Percentiles rank a stretch among this genome's conserved stretches.
phyloP scores from a whole-genome alignment of 768 basidiomycete species.

The Calvatia gigantea region DNA sequence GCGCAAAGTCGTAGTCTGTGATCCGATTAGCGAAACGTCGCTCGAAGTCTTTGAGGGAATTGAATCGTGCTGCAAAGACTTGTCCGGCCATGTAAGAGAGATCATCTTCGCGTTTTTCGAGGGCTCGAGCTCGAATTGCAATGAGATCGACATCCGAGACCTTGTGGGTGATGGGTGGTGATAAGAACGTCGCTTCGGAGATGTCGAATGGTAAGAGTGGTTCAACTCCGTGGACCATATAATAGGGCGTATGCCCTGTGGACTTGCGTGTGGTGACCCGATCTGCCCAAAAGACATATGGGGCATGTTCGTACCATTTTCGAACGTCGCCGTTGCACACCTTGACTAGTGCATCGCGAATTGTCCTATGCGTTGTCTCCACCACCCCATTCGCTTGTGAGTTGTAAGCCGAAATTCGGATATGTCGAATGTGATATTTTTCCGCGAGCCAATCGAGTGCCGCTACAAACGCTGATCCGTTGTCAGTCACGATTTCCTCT shows the following conservation, averaged over 20 bases:
- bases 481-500: constrained; percentile 35
- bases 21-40: constrained; percentile 20
- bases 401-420: constrained; percentile 26
- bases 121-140: constrained; percentile 11
- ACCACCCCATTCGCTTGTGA: constrained; percentile 29
- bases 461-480: constrained; percentile 27
- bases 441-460: constrained; percentile 17
- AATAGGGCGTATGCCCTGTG: constrained; percentile 30
- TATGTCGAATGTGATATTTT: constrained; percentile 26
- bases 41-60: constrained; percentile 24
- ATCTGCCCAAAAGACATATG: constrained; percentile 28
- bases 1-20: constrained; percentile 22
- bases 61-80: constrained; percentile 8
- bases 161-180: background rate
- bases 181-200: constrained; percentile 18
- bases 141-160: constrained; percentile 15
- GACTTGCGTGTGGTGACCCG: constrained; percentile 21
- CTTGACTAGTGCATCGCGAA: constrained; percentile 24
- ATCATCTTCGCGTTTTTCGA: constrained; percentile 17
- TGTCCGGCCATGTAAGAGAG: constrained; percentile 6
- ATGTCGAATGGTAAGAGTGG: constrained; percentile 25
- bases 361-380: constrained; percentile 20
- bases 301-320: constrained; percentile 23
- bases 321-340: constrained; percentile 18
- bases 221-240: constrained; percentile 22